A percentile compares a stretch with the other conserved stretches of the same genome.
Evolutionary conservation across 176 grass and related monocot genomes (phyloP).

Genomic region (Oryza punctata): DNA sequence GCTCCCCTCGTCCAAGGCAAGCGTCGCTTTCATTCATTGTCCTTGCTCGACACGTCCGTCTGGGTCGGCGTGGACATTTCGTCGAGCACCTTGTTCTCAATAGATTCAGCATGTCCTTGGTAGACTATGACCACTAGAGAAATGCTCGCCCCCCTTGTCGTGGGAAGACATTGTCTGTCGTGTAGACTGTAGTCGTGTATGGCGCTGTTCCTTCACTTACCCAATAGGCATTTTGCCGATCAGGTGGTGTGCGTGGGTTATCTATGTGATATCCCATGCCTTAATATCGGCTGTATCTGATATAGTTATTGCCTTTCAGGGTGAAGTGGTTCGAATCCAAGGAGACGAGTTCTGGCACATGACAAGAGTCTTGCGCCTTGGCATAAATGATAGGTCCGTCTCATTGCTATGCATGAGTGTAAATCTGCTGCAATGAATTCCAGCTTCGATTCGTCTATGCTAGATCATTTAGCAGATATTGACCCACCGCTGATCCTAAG

Average conservation of each 20-base stretch:
- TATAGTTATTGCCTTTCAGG: constrained; percentile 38
- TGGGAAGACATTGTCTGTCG: not conserved
- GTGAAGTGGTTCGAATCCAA: constrained; percentile 80
- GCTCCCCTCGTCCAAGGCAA: constrained; percentile 67
- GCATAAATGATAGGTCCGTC: constrained; percentile 66
- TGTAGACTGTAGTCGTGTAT: not conserved
- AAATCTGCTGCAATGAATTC: not conserved
- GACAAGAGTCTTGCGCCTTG: constrained; percentile 78
- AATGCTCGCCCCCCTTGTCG: not conserved
- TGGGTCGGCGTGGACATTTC: constrained; percentile 39
- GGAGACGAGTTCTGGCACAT: constrained; percentile 98
- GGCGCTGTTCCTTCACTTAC: not conserved
- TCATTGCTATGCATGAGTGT: not conserved
- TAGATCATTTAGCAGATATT: not conserved
- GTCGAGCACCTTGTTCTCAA: constrained; percentile 27
- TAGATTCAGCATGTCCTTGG: not conserved
- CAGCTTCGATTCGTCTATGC: not conserved
- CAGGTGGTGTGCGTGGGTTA: not conserved
- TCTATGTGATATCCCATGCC: not conserved
- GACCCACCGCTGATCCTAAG: not conserved
- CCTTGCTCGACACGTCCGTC: not conserved
- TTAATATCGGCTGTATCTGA: not conserved
- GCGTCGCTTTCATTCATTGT: not conserved
- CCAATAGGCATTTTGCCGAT: constrained; percentile 1
- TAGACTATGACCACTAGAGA: not conserved